Evolutionary conservation across 73 alveolate species (phyloP), one percentile per base, ranked within the genome.

Genomic region (Paramecium primaurelia): DNA sequence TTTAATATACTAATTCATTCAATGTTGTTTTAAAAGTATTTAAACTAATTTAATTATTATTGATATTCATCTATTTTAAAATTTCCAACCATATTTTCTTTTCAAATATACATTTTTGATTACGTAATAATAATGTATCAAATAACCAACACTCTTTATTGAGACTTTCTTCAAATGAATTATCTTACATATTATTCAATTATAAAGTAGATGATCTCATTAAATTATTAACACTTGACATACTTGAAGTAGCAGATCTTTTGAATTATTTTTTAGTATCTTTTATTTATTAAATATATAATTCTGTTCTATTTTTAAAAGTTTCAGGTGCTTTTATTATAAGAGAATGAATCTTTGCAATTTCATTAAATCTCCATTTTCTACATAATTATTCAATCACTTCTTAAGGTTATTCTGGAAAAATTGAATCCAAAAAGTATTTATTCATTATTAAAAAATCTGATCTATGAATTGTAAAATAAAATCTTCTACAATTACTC

Each of bases 401-500:
- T 45, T 75, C 88, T 9, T 75, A 10, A 8, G 42, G 18, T 37
- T 75, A 36, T 36, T 75, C 34, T 32, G 88, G 88, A 37, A 75
- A 20, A 7, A 75, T 75, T 4, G 58, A 75, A 37, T 75, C 60
- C 26, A 75, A 75, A 40, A 75, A 75, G 14, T 75, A 37, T 75
- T 75, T 26, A 34, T 40, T 40, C 58, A 75, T 37, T 14, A 32
- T 75, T n/a, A 40, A 10, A 75, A 75, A 75, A 75, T 75, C 88
- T 6, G 68, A 75, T 34, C 59, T 34, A 14, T 75, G 88, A 4
- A 75, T 37, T 75, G 60, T 75, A 16, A 12, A 37, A 75, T 34
- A 75, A n/a, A 75, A 75, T 75, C 59, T 34, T 75, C 88, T 34
- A 40, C 88, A 75, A 75, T 34, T 75, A 14, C 30, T 14, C n/a